A percentile compares a stretch with the other conserved stretches of the same genome.
Conservation (phyloP, 2,329 filamentous ascomycete species). For the Pyricularia pennisetigena region DNA sequence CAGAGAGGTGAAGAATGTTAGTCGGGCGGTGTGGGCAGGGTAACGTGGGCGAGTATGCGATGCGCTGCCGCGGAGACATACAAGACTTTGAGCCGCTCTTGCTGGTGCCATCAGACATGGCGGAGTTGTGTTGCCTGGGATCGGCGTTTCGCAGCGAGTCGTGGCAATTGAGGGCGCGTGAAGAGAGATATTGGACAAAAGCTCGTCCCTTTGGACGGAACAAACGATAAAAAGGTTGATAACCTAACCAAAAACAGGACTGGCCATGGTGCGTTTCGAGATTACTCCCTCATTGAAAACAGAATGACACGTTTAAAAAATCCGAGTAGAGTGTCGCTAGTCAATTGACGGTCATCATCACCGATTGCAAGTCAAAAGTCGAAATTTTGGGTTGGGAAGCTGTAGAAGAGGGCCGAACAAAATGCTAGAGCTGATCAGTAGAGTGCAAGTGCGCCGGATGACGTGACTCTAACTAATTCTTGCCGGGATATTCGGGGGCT, state of each 20-base stretch:
- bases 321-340: neutral
- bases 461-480: neutral
- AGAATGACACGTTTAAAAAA: neutral
- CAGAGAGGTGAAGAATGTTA: neutral
- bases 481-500: neutral
- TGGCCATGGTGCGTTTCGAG: neutral
- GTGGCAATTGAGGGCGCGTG: neutral
- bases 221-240: neutral
- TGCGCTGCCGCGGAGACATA: constrained; percentile 9
- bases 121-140: constrained; percentile 2
- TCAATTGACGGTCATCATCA: neutral
- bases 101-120: constrained; percentile 23
- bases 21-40: neutral
- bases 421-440: neutral
- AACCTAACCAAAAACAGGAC: neutral
- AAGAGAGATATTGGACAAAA: neutral
- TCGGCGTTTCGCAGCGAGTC: neutral
- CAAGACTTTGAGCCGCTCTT: constrained; percentile 23
- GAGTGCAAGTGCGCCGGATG: neutral
- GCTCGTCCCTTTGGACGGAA: neutral
- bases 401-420: neutral
- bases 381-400: neutral
- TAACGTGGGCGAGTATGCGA: neutral
- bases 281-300: neutral
- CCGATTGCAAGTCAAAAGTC: neutral